These are phyloP conservation scores for Talaromyces sp. DNA, from an alignment of 2,329 filamentous ascomycete genomes.

Conservation along the genomic window DNA sequence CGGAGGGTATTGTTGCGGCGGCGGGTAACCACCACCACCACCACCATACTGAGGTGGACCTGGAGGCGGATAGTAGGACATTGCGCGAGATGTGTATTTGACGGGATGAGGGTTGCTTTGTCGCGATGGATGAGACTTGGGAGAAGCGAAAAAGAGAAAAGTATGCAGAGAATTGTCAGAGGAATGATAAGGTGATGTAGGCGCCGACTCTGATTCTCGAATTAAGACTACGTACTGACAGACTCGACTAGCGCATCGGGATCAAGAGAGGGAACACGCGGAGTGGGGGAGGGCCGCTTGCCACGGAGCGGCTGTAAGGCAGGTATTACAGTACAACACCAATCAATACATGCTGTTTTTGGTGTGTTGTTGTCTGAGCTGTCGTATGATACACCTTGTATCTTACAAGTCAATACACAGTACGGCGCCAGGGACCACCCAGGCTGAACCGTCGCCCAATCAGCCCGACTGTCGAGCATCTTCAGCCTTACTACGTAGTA, in stretches of 20 bases:
- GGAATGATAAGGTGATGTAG: neutral
- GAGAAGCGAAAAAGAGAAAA: neutral
- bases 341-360: neutral
- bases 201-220: neutral
- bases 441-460: neutral
- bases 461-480: neutral
- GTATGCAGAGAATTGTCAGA: neutral
- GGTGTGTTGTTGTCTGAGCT: neutral
- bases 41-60: constrained; percentile 45
- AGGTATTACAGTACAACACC: neutral
- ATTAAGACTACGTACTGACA: neutral
- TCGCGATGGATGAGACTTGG: neutral
- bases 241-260: neutral
- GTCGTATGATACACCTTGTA: neutral
- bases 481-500: neutral
- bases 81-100: constrained; percentile 30
- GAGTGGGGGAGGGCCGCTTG: constrained; percentile 6
- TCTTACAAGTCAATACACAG: neutral
- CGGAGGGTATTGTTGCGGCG: constrained; percentile 37
- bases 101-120: no score
- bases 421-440: neutral
- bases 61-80: constrained; percentile 62
- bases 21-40: constrained; percentile 48
- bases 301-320: neutral
- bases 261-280: neutral